Base-by-base conservation (phyloP, 2,329 filamentous ascomycete species). In the Fusarium circinatum region DNA sequence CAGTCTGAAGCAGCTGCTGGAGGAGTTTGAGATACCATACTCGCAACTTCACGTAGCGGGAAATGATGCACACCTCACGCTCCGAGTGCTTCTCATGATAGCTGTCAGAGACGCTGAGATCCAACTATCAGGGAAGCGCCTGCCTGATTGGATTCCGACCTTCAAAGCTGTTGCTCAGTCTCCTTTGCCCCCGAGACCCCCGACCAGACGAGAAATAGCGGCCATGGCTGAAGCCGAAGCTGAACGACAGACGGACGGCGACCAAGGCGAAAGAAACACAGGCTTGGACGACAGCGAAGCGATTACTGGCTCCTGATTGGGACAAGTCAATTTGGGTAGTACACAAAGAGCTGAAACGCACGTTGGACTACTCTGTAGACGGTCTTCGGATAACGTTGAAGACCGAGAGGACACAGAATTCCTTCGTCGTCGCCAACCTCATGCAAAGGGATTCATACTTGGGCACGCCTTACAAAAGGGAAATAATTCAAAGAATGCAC, bases 61-160 rank as follows among this genome's bases (percentile, higher is more conserved):
- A 3, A 80, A 79, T 28, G 75, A 79, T 52, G 77, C 78, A 14
- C 74, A 77, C 32, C 75, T 77, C 13, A 65, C 55, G 8, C 71
- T 79, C 15, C 70, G 70, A 49, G 71, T 59, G 1, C 22, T 65
- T 14, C 64, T 66, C 14, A 66, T 65, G 60, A 57, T 66, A 4
- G 60, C 41, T 30, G 62, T 59, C 14, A 67, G 20, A 47, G 64
- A 67, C 28, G 52, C 39, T 3, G 62, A 66, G 20, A 9, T 52
- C 0, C 26, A 47, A 1, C 13, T 52, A 9, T 3, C 18, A 47
- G 62, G 38, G 39, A 47, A 66, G 13, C 34, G 57, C 41, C 34
- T 66, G 11, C 39, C 45, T 9, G 39, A 60, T 20, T 68, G 62
- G 65, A 6, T 66, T 22, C 39, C 22, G 34, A 24, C 38, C 11